Base-by-base conservation (phyloP, 257 asterid genomes). In the Plectranthus barbatus region DNA sequence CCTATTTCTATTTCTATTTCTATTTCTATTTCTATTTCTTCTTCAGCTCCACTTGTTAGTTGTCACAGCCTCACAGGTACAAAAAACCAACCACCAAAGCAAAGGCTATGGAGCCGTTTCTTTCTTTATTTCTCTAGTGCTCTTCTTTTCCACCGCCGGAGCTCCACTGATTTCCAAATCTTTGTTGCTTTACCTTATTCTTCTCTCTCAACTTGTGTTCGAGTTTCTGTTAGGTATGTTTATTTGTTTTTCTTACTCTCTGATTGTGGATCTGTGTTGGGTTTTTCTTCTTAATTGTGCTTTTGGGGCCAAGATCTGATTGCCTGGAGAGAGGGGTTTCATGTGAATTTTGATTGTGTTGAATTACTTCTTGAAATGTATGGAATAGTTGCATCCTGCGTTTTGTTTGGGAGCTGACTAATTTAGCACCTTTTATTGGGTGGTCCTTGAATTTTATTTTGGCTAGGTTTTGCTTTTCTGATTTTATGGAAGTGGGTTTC, bases 391-490 rank as follows among this genome's bases (percentile, higher is more conserved):
- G 68, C 63, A 64, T 48, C 47, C 40, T 55, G 60, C 49, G 21
- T 67, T 17, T 62, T 46, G 24, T 36, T 39, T 68, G 39, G 51
- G 59, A 65, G 65, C 60, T 66, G 65, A 76, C 66, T 70, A 68
- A 55, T 66, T 60, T 18, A 46, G 50, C 36, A 24, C 34, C 23
- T 37, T 54, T 18, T 45, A 1, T 26, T 48, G 20, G 36, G 67
- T 62, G 77, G 72, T 72, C 77, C 72, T 63, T 55, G 69, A 66
- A 62, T 49, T 64, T 60, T 23, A 10, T 64, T 55, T 36, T 65
- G 56, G 36, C 61, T 54, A 21, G 49, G 65, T 8, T 57, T 54
- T 71, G 66, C 71, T 61, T 55, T 61, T 37, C 64, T 45, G 19
- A 42, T 71, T 68, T 69, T 62, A 7, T 41, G 60, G 61, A 52